A percentile compares a stretch with the other conserved stretches of the same genome.
phyloP scores from a whole-genome alignment of 345 rosid species.

The Populus tremula region DNA sequence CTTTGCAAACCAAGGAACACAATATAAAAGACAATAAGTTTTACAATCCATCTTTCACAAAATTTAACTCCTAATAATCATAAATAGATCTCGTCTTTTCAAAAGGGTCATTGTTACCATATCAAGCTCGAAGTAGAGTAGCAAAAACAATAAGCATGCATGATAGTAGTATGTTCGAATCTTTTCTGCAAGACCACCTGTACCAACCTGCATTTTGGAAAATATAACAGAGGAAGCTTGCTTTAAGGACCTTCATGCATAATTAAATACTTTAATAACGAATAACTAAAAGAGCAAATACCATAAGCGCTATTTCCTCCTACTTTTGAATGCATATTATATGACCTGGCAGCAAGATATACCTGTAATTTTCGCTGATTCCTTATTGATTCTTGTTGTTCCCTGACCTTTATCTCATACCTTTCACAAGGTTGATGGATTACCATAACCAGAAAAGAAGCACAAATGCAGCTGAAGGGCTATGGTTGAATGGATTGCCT shows the following conservation, averaged over 20 bases:
- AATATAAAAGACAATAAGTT: no score
- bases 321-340: background rate
- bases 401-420: constrained; percentile 86
- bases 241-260: background rate
- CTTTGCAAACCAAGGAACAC: no score
- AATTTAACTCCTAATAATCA: background rate
- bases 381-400: constrained; percentile 81
- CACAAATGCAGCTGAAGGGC: background rate
- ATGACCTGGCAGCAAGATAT: background rate
- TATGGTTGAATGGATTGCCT: background rate
- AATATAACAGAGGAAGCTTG: background rate
- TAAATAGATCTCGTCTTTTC: background rate
- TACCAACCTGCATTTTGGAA: constrained; percentile 64
- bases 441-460: constrained; percentile 10
- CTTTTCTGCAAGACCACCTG: constrained; percentile 94
- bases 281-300: background rate
- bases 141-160: constrained; percentile 34
- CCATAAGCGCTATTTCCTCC: background rate
- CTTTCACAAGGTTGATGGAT: constrained; percentile 37
- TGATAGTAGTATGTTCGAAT: constrained; percentile 82
- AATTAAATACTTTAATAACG: no score
- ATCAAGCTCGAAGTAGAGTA: background rate
- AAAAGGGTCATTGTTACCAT: background rate
- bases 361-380: constrained; percentile 76
- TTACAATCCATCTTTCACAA: background rate